Base-by-base conservation (phyloP, 1,139 yeast species). In the Kodamaea sp. region DNA sequence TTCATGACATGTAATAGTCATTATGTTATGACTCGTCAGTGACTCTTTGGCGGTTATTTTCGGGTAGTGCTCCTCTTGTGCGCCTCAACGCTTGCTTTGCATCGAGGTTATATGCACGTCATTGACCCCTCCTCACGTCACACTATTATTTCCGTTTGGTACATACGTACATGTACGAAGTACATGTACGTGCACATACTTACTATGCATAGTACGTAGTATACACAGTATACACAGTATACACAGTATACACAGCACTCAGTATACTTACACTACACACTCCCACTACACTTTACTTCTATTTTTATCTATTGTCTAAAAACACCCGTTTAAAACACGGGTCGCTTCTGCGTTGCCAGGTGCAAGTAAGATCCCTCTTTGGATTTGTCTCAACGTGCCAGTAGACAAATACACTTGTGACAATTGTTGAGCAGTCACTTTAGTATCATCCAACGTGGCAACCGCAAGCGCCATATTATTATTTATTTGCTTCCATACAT, bases 401-500 rank as follows among this genome's bases (percentile, higher is more conserved):
- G 66, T 63, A 0, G 63, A 60, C 4, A 70, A 52, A 44, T 76
- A 79, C 0, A 81, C 75, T 2, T 67, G 63, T 34, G 85, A 70
- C 49, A 85, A 63, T 30, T 74, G 79, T 3, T 48, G 49, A 0
- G 86, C 73, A 3, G 74, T 70, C 24, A 80, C 73, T 44, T 73
- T 73, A 15, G 84, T 67, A 40, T 76, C 76, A 2, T 50, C 44
- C 41, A 82, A 64, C 1, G 59, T 47, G 0, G 87, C 79, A 8
- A 79, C 70, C 6, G 62, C 54, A 27, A 70, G 49, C 0, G 75
- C 74, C 65, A 73, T 67, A 34, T 64, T 64, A 12, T 63, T 55
- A 51, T 78, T 77, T 31, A 90, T 58, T 20, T 75, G 66, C 33
- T 67, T 68, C 97, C 97, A 90, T 6, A 85, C 73, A 12, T 66